phyloP scores from a whole-genome alignment of 2,329 filamentous ascomycete species.

The Ophiosphaerella narmari region DNA sequence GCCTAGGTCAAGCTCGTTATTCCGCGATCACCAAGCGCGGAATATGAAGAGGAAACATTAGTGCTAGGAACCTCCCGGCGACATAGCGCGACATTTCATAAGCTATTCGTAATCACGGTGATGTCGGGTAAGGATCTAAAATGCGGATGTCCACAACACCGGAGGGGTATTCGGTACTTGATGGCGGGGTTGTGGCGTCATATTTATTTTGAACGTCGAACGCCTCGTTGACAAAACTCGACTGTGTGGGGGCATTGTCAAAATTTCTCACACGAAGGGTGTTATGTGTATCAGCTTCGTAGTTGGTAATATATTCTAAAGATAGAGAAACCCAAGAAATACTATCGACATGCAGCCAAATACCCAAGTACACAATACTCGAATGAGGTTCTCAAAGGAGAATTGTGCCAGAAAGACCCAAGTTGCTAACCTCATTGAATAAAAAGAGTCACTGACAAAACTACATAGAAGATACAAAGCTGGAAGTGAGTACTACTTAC shows the following conservation, averaged over 20 bases:
- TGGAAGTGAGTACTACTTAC: no score
- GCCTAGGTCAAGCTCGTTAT: neutral
- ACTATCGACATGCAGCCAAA: no score
- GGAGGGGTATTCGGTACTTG: slow-evolving; percentile 18
- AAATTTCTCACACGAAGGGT: neutral
- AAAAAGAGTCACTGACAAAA: no score
- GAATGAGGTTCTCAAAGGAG: no score
- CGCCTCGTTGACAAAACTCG: neutral
- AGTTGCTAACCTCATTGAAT: no score
- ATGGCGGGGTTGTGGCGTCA: slow-evolving; percentile 4
- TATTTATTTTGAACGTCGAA: neutral
- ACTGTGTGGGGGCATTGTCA: neutral
- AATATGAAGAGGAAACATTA: neutral
- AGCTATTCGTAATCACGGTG: slow-evolving; percentile 1
- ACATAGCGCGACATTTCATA: slow-evolving; percentile 11
- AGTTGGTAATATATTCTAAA: no score
- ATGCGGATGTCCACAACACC: slow-evolving; percentile 12
- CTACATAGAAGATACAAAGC: no score
- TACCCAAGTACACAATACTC: no score
- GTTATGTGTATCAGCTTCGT: no score
- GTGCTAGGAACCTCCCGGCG: slow-evolving; percentile 1
- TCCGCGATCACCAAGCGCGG: neutral
- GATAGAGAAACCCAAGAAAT: no score
- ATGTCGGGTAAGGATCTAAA: slow-evolving; percentile 10
- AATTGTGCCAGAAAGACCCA: no score